Conservation (phyloP, 306 rosid species). For the Quercus parvula region DNA sequence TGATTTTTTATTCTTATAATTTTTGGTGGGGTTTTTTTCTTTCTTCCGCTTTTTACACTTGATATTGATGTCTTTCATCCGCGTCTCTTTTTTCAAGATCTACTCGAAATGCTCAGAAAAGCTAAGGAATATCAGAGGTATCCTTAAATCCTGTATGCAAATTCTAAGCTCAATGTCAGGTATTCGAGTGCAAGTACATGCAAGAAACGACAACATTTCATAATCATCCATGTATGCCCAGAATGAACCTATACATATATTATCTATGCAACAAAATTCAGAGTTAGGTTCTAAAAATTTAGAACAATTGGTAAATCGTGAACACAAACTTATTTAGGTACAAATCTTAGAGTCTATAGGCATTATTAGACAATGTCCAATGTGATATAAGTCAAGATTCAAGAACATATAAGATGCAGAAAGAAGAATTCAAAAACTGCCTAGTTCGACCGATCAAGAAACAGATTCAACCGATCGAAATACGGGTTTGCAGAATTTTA, state of each 20-base stretch:
- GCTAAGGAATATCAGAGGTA: constrained; percentile 22
- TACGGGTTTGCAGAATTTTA: too few species aligned
- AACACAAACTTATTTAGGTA: too few species aligned
- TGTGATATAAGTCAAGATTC: too few species aligned
- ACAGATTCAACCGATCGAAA: too few species aligned
- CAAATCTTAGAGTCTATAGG: too few species aligned
- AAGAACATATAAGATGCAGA: too few species aligned
- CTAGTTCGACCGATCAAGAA: too few species aligned
- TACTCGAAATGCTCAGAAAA: constrained; percentile 29
- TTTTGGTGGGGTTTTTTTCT: not conserved
- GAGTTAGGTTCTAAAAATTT: too few species aligned
- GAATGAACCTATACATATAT: not conserved
- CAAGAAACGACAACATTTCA: constrained; percentile 45
- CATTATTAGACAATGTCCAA: too few species aligned
- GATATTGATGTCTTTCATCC: not conserved
- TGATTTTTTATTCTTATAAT: not conserved
- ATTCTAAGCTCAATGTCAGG: constrained; percentile 49
- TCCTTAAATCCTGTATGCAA: constrained; percentile 37
- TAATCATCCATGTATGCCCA: constrained; percentile 24
- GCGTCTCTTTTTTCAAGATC: constrained; percentile 19
- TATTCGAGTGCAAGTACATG: constrained; percentile 39
- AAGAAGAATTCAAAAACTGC: too few species aligned
- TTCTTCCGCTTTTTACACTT: not conserved
- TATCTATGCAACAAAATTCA: constrained; percentile 13
- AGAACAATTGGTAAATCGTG: too few species aligned